A percentile compares a stretch with the other conserved stretches of the same genome.
Evolutionary conservation across 306 rosid genomes (phyloP).

Genomic region (peach (Prunus persica)): Prunus_persica_NCBIv2 NC_034014.1:22198001-22198500

Average conservation of each 20-base stretch:
- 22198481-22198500: neutral
- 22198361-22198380: slow-evolving; percentile 90
- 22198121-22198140: neutral
- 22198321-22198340: slow-evolving; percentile 66
- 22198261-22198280: slow-evolving; percentile 58
- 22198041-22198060: slow-evolving; percentile 66
- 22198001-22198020: slow-evolving; percentile 57
- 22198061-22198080: slow-evolving; percentile 89
- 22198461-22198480: neutral
- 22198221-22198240: slow-evolving; percentile 74
- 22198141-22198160: neutral
- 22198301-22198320: slow-evolving; percentile 72
- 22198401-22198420: slow-evolving; percentile 74
- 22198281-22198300: slow-evolving; percentile 68
- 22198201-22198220: slow-evolving; percentile 92
- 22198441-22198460: neutral
- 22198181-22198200: slow-evolving; percentile 87
- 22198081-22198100: slow-evolving; percentile 63
- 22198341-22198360: slow-evolving; percentile 78
- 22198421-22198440: slow-evolving; percentile 32
- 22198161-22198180: slow-evolving; percentile 88
- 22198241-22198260: slow-evolving; percentile 62
- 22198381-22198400: slow-evolving; percentile 79
- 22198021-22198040: slow-evolving; percentile 78
- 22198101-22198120: neutral